Evolutionary conservation across 306 rosid genomes (phyloP), one percentile per base, ranked within the genome.

Genomic region (Prinsepia uniflora): DNA sequence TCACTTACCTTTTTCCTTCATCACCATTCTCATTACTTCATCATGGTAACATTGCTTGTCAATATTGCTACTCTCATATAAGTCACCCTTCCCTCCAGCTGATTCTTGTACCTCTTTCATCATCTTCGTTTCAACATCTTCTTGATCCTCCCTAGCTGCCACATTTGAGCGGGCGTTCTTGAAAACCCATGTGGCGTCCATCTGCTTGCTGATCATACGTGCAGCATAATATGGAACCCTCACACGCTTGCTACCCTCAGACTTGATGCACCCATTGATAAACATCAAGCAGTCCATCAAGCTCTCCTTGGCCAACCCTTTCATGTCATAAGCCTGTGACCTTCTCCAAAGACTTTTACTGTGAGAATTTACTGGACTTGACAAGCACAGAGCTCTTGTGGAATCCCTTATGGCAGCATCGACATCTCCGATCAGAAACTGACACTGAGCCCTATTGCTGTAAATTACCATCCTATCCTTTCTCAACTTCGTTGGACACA

Each of bases 321-420:
- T 86, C 87, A 86, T 84, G 79, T 89, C 92, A 76, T 89, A 89
- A 44, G 92, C 96, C 46, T 83, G 92, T 15, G 96, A 84, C 66
- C 96, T 89, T 34, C 86, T 86, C 96, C 96, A 84, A 19, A 86
- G 85, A 68, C 92, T 84, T 66, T 81, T 89, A 0, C 70, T 43
- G 45, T 89, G 88, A 9, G 85, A 60, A 75, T 89, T 89, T 11
- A 82, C 34, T 10, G 89, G 90, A 52, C 36, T 65, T 0, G 84
- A 83, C 7, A 89, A 80, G 65, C 92, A 89, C 45, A 89, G 92
- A 34, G 96, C 96, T 56, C 88, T 75, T 2, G 92, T 89, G 1
- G 96, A 73, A 73, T 89, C 88, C 48, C 90, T 83, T 34, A 84
- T 81, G 4, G 92, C 92, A 0, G 72, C 80, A 68, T 84, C 84